These are phyloP conservation scores for Lizanozyma gosingica DNA, from an alignment of 1,139 yeast species.

Conservation along the genomic window DNA sequence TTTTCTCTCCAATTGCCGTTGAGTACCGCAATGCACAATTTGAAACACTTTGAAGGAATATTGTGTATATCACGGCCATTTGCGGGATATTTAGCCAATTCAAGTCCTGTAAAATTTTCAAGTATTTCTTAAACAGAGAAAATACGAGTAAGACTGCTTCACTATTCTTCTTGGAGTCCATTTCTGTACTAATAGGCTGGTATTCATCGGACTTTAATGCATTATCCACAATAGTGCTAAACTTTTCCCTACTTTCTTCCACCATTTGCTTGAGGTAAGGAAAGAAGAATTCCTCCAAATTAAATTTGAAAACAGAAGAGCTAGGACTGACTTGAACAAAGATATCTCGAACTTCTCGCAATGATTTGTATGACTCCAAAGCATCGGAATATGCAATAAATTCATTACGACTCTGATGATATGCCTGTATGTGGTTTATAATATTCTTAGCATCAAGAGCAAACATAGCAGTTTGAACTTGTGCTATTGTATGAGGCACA, in stretches of 20 bases:
- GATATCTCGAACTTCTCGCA: conserved; percentile 48
- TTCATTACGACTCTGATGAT: conserved; percentile 26
- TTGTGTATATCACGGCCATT: conserved; percentile 49
- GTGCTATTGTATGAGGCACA: conserved; percentile 48
- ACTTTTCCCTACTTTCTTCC: conserved; percentile 39
- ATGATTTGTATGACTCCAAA: conserved; percentile 46
- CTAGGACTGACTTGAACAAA: conserved; percentile 39
- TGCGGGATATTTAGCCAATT: conserved; percentile 60
- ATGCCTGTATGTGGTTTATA: conserved; percentile 44
- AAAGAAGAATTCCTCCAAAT: conserved; percentile 52
- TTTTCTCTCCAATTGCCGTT: conserved; percentile 32
- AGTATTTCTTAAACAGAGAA: conserved; percentile 49
- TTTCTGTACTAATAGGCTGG: conserved; percentile 40
- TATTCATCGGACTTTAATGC: conserved; percentile 51
- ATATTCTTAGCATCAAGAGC: conserved; percentile 58
- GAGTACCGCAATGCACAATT: conserved; percentile 52
- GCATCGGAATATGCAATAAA: conserved; percentile 51
- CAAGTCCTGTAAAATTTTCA: conserved; percentile 44
- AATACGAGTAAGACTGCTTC: conserved; percentile 64
- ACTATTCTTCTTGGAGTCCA: conserved; percentile 28
- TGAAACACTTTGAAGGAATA: conserved; percentile 51
- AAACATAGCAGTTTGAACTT: conserved; percentile 50
- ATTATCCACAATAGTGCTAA: conserved; percentile 42
- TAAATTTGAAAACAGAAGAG: conserved; percentile 35
- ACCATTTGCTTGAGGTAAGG: conserved; percentile 54